A percentile compares a stretch with the other conserved stretches of the same genome.
Conservation (phyloP, 306 rosid genomes). For the Pachyrhizus erosus region DNA sequence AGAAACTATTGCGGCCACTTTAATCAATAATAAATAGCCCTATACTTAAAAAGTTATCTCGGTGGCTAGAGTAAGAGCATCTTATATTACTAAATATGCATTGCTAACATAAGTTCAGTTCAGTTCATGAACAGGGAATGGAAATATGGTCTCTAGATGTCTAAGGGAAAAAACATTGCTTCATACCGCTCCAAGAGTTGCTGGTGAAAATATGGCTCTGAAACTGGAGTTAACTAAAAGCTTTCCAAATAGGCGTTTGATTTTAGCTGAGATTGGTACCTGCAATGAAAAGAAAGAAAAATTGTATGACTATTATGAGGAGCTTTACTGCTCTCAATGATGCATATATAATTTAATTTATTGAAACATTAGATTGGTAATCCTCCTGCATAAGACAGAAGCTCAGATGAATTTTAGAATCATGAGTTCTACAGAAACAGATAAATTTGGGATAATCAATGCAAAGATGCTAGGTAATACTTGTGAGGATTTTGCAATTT, state of each 20-base stretch:
- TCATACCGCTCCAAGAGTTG: conserved; percentile 83
- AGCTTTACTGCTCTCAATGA: not conserved
- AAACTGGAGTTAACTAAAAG: conserved; percentile 54
- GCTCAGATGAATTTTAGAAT: not conserved
- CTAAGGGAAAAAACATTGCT: not conserved
- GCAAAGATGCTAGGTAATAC: not conserved
- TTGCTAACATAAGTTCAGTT: not conserved
- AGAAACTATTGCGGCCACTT: not conserved
- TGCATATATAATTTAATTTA: not conserved
- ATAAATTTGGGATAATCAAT: not conserved
- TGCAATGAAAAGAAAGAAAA: conserved; percentile 38
- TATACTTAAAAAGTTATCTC: too few relatives aligned
- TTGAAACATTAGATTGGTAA: not conserved
- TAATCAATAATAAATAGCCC: not conserved
- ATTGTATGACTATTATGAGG: too few relatives aligned
- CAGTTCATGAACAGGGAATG: not conserved
- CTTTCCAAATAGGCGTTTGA: conserved; percentile 36
- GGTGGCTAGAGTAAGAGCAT: too few relatives aligned
- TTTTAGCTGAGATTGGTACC: conserved; percentile 45
- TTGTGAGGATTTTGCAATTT: not conserved
- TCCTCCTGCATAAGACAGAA: conserved; percentile 28
- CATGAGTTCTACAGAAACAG: conserved; percentile 12
- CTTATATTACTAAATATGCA: not conserved
- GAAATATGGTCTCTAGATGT: conserved; percentile 5
- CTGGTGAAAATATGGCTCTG: conserved; percentile 74